Base-by-base conservation (phyloP, 805 yeast species). In the Nakazawaea ambrosiae region DNA sequence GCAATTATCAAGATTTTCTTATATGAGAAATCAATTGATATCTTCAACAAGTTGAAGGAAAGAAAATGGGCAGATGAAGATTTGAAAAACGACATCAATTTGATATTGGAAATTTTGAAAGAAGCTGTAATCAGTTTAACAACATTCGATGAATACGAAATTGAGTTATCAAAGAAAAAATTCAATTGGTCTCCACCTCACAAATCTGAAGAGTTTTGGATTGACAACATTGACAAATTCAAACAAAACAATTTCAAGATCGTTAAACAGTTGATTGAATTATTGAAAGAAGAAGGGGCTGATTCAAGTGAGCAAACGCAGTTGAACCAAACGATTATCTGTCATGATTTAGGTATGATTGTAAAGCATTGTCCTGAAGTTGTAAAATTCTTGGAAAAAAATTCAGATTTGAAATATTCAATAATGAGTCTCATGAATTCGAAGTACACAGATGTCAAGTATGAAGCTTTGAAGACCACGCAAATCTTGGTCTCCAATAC, bases 41-140 rank as follows among this genome's bases (percentile, higher is more conserved):
- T 76, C 7, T 65, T 86, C 41, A 75, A 72, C 49, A 75, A 79
- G 41, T 70, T 92, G 49, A 73, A 78, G 47, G 90, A 84, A 43
- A 70, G 97, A 51, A 92, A 92, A 60, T 89, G 95, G 81, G 82
- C 95, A 5, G 98, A 92, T 57, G 92, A 86, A 45, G 98, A 92
- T 57, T 73, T 92, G 49, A 74, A 83, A 33, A 66, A 65, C 15
- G 97, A 88, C 56, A 72, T 92, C 48, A 66, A 63, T 17, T 55
- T 61, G 23, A 65, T 92, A 46, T 63, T 68, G 41, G 75, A 68
- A 25, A 65, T 66, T n/a, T 70, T 90, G 46, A 77, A 76, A 45
- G 82, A 77, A 20, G 81, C 86, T 34, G 88, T 81, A 44, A 73
- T 79, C 34, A 77, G 75, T 47, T 73, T 92, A 65, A 81, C 97